phyloP scores from a whole-genome alignment of 345 rosid species.

The Salix dunnii region DNA sequence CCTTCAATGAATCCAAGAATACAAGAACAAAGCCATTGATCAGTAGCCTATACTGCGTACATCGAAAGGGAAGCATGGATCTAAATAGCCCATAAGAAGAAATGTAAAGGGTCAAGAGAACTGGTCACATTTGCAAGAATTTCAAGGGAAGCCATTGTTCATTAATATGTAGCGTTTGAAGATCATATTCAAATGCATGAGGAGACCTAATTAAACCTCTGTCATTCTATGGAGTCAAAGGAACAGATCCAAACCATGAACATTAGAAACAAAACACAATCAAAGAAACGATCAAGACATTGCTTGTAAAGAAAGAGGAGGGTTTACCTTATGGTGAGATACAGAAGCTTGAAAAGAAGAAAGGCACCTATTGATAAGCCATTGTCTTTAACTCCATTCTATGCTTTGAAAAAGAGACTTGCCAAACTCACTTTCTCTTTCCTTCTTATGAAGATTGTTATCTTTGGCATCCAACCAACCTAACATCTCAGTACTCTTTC shows the following conservation, averaged over 20 bases:
- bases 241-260: neutral
- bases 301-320: neutral
- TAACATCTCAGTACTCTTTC: neutral
- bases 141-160: neutral
- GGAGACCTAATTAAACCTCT: neutral
- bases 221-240: neutral
- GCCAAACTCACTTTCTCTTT: constrained; percentile 34
- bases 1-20: neutral
- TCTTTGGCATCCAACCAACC: neutral
- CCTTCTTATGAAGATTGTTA: constrained; percentile 28
- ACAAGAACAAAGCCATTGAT: neutral
- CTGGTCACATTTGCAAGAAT: neutral
- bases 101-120: neutral
- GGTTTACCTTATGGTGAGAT: neutral
- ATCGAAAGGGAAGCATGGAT: neutral
- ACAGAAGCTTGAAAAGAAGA: neutral
- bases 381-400: constrained; percentile 23
- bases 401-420: constrained; percentile 20
- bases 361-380: constrained; percentile 17
- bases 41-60: neutral
- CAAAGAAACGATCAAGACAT: constrained; percentile 1
- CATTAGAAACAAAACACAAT: neutral
- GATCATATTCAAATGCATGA: neutral
- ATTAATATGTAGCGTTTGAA: too few relatives aligned
- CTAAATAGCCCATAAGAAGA: neutral